A percentile compares a stretch with the other conserved stretches of the same genome.
Conservation (phyloP, 257 asterid genomes). For the Striga asiatica region DNA sequence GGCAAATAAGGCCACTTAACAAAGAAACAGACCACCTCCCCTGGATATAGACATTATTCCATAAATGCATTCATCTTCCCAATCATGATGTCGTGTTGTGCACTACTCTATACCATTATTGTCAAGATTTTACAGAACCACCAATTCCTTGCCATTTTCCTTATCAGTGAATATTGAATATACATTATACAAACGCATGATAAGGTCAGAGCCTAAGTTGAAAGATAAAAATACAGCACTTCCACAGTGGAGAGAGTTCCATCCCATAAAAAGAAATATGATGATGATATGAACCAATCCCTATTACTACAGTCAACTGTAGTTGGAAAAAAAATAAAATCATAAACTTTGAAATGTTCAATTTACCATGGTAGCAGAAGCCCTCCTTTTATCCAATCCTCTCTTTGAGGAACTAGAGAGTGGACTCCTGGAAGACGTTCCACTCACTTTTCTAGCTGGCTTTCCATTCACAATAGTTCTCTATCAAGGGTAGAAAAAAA, state of each 20-base stretch:
- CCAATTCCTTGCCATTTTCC: not conserved
- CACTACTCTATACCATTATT: not conserved
- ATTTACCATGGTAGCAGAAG: constrained; percentile 54
- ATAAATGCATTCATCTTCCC: constrained; percentile 4
- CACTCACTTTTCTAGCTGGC: constrained; percentile 40
- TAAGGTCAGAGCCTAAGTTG: not conserved
- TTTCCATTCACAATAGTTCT: constrained; percentile 56
- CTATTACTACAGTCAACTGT: constrained; percentile 11
- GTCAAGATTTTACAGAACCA: not conserved
- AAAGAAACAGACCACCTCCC: not conserved
- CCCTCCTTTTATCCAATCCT: constrained; percentile 44
- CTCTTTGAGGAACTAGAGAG: constrained; percentile 55
- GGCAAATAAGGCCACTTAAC: not conserved
- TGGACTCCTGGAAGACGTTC: constrained; percentile 41
- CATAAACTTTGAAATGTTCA: too few relatives aligned
- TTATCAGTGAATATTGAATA: not conserved
- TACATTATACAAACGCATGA: not conserved
- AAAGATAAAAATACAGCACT: constrained; percentile 4
- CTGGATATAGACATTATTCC: not conserved
- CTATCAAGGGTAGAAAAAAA: constrained; percentile 26
- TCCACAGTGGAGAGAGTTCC: not conserved
- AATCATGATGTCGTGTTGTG: not conserved
- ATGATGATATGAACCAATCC: not conserved
- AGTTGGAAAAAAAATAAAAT: not conserved
- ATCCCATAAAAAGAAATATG: not conserved